Evolutionary conservation across 768 basidiomycete genomes (phyloP), one percentile per base, ranked within the genome.

Genomic region (Udeniomyces megalosporus): DNA sequence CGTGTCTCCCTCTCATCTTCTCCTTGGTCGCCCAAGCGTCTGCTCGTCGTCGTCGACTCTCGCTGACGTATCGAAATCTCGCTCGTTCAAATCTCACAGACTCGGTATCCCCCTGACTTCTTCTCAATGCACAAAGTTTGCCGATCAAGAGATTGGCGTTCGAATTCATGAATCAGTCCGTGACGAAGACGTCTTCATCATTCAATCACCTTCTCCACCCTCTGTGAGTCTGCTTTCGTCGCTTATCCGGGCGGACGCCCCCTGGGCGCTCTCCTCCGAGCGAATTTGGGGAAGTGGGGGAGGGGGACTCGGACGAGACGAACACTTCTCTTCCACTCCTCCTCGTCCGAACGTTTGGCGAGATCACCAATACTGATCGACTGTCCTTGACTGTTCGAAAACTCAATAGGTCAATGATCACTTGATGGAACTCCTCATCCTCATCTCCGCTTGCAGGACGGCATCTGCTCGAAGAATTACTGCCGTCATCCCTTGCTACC

Each of bases 401-500:
- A n/a, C 49, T 52, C 54, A 10, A 2, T 24, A 65, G 63, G 63
- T 65, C 32, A 65, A 65, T 47, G 63, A 65, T 38, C 58, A 65
- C 51, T 81, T 99, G 66, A 97, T 99, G 90, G 95, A 97, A 74
- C 81, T 91, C 50, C 89, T 92, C 73, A 97, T 97, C 70, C 93
- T 99, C 89, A 90, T 96, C 70, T 50, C 62, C 70, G 74, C 95
- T 11, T 95, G 93, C 82, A 93, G 92, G 77, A 97, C 96, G 70
- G 93, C 95, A n/a, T 93, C 89, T 67, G 92, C 95, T 51, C 88
- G 86, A 75, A 80, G 95, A 65, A 97, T 99, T 71, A 99, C 95
- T 6, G 95, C 93, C n/a, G 91, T 99, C 66, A 81, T 96, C 62
- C 95, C 95, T 46, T 81, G 95, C 38, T 99, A 90, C 75, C 93